Conservation (phyloP, 805 yeast species). For the Starmerella roubikii region DNA sequence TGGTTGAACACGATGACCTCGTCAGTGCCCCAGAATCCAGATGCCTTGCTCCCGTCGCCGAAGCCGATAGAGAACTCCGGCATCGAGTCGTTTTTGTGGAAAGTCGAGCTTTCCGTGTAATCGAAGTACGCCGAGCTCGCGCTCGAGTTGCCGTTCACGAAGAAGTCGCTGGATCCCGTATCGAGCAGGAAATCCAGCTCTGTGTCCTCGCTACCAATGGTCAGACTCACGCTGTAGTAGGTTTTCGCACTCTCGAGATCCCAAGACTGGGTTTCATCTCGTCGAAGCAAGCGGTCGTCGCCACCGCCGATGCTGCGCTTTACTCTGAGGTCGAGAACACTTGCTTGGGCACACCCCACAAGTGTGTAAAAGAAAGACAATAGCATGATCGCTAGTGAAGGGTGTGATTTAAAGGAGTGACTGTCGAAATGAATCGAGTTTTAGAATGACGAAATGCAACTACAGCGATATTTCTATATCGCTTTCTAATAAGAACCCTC, state of each 20-base stretch:
- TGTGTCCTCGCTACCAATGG: not conserved
- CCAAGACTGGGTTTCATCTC: not conserved
- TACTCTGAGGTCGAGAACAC: too few relatives aligned
- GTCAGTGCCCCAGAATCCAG: conserved; percentile 42
- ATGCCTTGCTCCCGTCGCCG: conserved; percentile 28
- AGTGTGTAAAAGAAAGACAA: too few relatives aligned
- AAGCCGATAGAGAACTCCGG: conserved; percentile 19
- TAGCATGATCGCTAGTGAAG: too few relatives aligned
- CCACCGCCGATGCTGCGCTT: too few relatives aligned
- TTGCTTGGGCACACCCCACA: too few relatives aligned
- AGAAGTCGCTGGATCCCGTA: conserved; percentile 10
- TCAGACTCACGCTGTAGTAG: not conserved
- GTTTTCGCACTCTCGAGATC: not conserved
- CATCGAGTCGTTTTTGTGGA: conserved; percentile 4
- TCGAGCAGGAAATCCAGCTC: conserved; percentile 1
- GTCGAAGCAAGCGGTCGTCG: not conserved
- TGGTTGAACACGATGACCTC: conserved; percentile 36
- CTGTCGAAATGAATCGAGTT: too few relatives aligned
- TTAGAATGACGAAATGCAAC: too few relatives aligned
- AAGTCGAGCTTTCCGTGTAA: conserved; percentile 18
- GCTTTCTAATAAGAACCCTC: too few relatives aligned
- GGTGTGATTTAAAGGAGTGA: too few relatives aligned
- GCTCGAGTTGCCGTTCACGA: conserved; percentile 1
- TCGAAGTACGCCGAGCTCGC: conserved; percentile 9
- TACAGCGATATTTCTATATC: too few relatives aligned